A percentile compares a stretch with the other conserved stretches of the same genome.
phyloP scores from a whole-genome alignment of 1,284 basidiomycete genomes.

The Rhizoctonia solani region DNA sequence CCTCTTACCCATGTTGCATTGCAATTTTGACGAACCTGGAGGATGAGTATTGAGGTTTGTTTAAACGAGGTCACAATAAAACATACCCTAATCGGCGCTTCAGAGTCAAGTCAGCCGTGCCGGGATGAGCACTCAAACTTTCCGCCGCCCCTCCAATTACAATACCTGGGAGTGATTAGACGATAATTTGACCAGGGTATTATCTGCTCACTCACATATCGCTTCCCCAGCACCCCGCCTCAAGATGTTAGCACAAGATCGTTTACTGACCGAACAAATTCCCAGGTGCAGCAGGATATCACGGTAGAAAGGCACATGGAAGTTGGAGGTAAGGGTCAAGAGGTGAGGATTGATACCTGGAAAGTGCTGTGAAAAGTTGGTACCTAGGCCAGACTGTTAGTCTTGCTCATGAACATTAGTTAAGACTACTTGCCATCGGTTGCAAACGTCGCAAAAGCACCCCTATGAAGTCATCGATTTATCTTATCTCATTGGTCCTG shows the following conservation, averaged over 20 bases:
- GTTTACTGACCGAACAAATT: constrained; percentile 89
- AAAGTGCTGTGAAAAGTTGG: constrained; percentile 88
- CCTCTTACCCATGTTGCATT: constrained; percentile 81
- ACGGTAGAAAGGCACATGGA: constrained; percentile 90
- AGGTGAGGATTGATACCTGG: constrained; percentile 93
- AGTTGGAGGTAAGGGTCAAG: constrained; percentile 88
- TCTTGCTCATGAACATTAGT: too few relatives aligned
- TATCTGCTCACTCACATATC: not conserved
- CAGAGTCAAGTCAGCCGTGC: constrained; percentile 92
- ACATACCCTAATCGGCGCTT: constrained; percentile 50
- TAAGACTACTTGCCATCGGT: constrained; percentile 87
- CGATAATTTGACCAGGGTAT: constrained; percentile 39
- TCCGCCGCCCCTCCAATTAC: constrained; percentile 97
- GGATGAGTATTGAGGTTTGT: constrained; percentile 42
- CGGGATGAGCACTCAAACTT: constrained; percentile 89
- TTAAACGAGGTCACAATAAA: constrained; percentile 17
- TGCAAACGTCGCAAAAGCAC: constrained; percentile 90
- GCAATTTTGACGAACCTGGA: constrained; percentile 94
- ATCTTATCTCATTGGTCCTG: not conserved
- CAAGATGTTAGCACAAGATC: constrained; percentile 88
- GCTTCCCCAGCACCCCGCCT: constrained; percentile 63
- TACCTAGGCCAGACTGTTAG: constrained; percentile 57
- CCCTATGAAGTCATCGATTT: constrained; percentile 55
- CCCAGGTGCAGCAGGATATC: constrained; percentile 87
- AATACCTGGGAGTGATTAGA: constrained; percentile 75